Evolutionary conservation across 805 yeast species (phyloP).

Genomic region (Candida morakotiae): DNA sequence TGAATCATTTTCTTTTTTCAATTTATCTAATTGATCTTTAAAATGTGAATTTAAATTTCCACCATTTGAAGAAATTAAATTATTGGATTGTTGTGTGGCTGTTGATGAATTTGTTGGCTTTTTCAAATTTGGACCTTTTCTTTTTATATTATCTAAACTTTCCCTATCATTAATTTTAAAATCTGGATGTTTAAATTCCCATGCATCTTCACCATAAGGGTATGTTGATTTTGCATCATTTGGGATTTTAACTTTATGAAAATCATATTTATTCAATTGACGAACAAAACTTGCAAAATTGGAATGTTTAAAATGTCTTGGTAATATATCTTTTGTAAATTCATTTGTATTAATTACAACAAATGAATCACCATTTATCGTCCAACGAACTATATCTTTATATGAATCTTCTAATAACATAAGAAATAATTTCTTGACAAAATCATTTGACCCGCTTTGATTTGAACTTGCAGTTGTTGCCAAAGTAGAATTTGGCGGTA

Average conservation of each 20-base stretch:
- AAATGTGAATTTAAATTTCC: conserved; percentile 8
- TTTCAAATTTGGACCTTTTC: conserved; percentile 67
- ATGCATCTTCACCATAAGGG: conserved; percentile 72
- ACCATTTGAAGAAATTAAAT: background rate
- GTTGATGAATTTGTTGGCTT: conserved; percentile 17
- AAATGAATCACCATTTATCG: conserved; percentile 78
- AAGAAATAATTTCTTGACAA: conserved; percentile 71
- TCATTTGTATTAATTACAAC: conserved; percentile 87
- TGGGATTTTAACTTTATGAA: conserved; percentile 85
- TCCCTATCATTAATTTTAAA: conserved; percentile 72
- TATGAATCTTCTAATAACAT: conserved; percentile 85
- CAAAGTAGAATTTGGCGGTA: conserved; percentile 7
- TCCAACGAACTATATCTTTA: conserved; percentile 78
- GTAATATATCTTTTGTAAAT: conserved; percentile 83
- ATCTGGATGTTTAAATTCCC: conserved; percentile 95
- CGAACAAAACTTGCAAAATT: conserved; percentile 95
- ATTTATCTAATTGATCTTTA: conserved; percentile 28
- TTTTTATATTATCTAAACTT: conserved; percentile 80
- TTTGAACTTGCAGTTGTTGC: conserved; percentile 23
- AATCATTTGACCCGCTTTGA: conserved; percentile 62
- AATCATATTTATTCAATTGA: conserved; percentile 93
- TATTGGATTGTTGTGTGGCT: background rate
- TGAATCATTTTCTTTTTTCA: conserved; percentile 28
- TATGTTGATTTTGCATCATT: conserved; percentile 51
- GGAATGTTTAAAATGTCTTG: conserved; percentile 91